phyloP scores from a whole-genome alignment of 2,329 filamentous ascomycete genomes.

The Colletotrichum sp. region DNA sequence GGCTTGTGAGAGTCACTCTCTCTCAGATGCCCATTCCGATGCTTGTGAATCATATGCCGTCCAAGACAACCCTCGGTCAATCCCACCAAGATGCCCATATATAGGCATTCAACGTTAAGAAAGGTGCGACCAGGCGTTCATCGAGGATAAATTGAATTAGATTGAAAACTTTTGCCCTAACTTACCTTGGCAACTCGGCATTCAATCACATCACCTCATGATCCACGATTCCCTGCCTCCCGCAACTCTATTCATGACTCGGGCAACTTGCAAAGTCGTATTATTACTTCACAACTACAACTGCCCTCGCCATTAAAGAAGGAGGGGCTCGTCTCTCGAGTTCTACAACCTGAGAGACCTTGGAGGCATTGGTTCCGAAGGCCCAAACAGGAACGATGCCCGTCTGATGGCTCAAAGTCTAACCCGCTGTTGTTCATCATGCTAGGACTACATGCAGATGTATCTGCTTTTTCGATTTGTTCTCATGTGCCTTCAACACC shows the following conservation, averaged over 20 bases:
- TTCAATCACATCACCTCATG: background rate
- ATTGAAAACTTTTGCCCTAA: background rate
- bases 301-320: background rate
- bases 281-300: background rate
- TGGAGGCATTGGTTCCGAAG: too few species aligned
- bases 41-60: rapidly evolving
- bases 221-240: background rate
- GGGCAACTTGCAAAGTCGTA: background rate
- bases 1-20: background rate
- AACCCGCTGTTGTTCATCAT: too few species aligned
- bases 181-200: background rate
- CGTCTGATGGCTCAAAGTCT: too few species aligned
- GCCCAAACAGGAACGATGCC: too few species aligned
- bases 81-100: too few species aligned
- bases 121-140: background rate
- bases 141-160: background rate
- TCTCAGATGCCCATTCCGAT: rapidly evolving
- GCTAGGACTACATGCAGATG: too few species aligned
- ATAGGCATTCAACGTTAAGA: too few species aligned
- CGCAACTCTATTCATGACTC: background rate
- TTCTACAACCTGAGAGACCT: too few species aligned
- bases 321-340: too few species aligned
- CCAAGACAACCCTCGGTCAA: too few species aligned
- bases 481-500: too few species aligned
- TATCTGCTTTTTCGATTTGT: too few species aligned